A percentile compares a stretch with the other conserved stretches of the same genome.
Conservation (phyloP, 2,329 filamentous ascomycete genomes). For the Aureobasidium namibiae region DNA sequence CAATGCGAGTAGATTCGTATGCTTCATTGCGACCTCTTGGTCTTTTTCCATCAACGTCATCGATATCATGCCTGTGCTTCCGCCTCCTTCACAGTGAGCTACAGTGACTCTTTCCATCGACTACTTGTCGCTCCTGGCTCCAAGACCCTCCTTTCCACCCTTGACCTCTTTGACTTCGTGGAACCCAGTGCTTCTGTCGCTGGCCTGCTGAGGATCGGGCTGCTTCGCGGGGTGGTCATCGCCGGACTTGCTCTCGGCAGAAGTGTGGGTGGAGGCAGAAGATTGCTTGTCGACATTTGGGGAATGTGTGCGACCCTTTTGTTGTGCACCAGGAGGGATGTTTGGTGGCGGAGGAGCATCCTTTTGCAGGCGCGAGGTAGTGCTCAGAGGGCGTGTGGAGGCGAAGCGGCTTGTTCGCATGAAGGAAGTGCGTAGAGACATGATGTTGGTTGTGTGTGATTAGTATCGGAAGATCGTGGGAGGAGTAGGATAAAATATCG, state of each 20-base stretch:
- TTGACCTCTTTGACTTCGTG: slow-evolving; percentile 21
- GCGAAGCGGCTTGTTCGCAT: neutral
- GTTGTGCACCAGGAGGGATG: neutral
- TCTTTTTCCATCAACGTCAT: neutral
- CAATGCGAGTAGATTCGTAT: neutral
- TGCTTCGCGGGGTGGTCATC: slow-evolving; percentile 32
- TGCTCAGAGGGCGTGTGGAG: neutral
- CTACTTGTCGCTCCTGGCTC: slow-evolving; percentile 1
- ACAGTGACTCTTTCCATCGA: neutral
- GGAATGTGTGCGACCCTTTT: neutral
- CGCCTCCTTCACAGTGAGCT: neutral
- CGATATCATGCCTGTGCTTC: neutral
- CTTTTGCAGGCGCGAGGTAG: neutral
- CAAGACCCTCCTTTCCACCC: slow-evolving; percentile 28
- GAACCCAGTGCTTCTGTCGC: slow-evolving; percentile 27
- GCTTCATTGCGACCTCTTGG: neutral
- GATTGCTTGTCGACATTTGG: slow-evolving; percentile 20
- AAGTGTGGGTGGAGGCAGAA: slow-evolving; percentile 23
- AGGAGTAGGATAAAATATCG: neutral
- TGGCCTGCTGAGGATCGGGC: slow-evolving; percentile 27
- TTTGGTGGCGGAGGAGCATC: neutral
- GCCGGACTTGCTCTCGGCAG: slow-evolving; percentile 21
- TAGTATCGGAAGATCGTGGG: neutral
- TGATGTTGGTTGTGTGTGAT: neutral
- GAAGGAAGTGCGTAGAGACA: neutral